phyloP scores from a whole-genome alignment of 78 protist genomes.

The Speleostelium caveatum region DNA sequence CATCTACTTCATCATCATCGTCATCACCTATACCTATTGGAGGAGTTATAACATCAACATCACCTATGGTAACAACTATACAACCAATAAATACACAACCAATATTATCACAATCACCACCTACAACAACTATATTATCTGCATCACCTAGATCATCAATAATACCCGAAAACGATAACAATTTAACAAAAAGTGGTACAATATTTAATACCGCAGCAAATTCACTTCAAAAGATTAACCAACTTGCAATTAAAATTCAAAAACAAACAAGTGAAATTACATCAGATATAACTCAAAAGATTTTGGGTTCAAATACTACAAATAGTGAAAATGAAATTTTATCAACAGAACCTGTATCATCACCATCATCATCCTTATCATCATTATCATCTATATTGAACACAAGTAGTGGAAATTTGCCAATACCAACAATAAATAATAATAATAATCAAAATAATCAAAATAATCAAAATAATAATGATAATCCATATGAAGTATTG shows the following conservation, averaged over 20 bases:
- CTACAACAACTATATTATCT: too few relatives aligned
- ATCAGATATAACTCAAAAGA: constrained; percentile 53
- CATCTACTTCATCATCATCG: background rate
- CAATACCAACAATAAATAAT: background rate
- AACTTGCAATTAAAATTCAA: constrained; percentile 36
- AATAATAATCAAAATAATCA: too few relatives aligned
- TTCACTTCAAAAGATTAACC: constrained; percentile 28
- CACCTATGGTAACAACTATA: background rate
- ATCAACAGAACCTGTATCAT: background rate
- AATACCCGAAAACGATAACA: background rate
- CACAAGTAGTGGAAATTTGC: too few relatives aligned
- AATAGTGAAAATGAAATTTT: background rate
- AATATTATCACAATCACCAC: background rate
- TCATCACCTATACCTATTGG: background rate
- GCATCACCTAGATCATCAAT: background rate
- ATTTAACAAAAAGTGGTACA: constrained; percentile 26
- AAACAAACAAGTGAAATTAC: constrained; percentile 59
- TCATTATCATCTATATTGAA: too few relatives aligned
- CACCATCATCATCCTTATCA: background rate
- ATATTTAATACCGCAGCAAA: constrained; percentile 26
- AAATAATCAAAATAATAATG: too few relatives aligned
- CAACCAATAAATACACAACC: background rate
- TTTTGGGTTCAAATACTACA: background rate
- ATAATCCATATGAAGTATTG: constrained; percentile 33
- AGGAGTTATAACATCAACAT: background rate